Evolutionary conservation across 2,329 filamentous ascomycete genomes (phyloP), one percentile per base, ranked within the genome.

Genomic region (Hirsutella rhossiliensis): DNA sequence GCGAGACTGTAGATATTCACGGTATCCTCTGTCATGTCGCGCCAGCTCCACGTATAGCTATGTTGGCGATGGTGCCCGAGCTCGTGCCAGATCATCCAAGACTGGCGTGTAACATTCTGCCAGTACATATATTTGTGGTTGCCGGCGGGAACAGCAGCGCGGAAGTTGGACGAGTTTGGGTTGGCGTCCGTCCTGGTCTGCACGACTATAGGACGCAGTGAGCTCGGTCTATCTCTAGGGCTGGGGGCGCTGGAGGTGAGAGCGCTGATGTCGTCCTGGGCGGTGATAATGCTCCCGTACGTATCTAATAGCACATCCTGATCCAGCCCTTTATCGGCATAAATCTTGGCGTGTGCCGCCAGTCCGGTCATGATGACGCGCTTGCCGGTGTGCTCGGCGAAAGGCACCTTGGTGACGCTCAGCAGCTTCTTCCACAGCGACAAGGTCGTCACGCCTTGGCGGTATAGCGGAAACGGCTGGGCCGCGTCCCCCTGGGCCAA

Each of bases 391-490:
- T 38, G n/a, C 13, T 48, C 47, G 12, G 47, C 47, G 19, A 45
- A 46, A 3, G 47, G 44, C 2, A 48, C 42, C 8, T 20, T 44
- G 2, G 47, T 48, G 2, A 1, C 23, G 2, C 1, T 2, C 27
- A 48, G 27, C 42, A 44, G 40, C 1, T 9, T 11, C 4, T 7
- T 15, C 42, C 44, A 48, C n/a, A n/a, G 45, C 12, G n/a, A n/a
- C 19, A 29, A 19, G 3, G 40, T 45, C n/a, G 47, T 48, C 5
- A 40, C 20, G 3, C 40, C 41, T 9, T 45, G 32, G 11, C 38
- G 30, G 40, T 43, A 48, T 1, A 45, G n/a, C 5, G 47, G 47
- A 19, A 48, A 44, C 4, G 42, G 44, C 42, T 46, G 42, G 4
- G 42, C 44, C 1, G 40, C 40, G 7, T 41, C 31, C 2, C 42